Base-by-base conservation (phyloP, 2,329 filamentous ascomycete genomes). In the Alternaria arbusti region DNA sequence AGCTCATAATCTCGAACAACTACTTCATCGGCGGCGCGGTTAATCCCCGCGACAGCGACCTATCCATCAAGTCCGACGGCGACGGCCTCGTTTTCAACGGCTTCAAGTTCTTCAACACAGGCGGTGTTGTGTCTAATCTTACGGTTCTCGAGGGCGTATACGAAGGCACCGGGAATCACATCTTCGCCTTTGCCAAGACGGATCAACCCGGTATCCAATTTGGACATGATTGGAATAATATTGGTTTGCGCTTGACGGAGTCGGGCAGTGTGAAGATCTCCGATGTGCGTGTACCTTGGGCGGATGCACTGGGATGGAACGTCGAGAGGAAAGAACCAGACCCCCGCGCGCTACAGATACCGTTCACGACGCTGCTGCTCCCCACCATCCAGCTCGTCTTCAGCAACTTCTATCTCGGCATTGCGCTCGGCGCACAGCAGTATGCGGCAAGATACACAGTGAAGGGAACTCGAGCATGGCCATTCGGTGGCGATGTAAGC, bases 341-440 rank as follows among this genome's bases (percentile, higher is more conserved):
- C 36, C 81, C 83, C 0, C 79, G 81, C 1, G 74, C 87, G 3
- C 77, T 90, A 3, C 79, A 79, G 2, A 84, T 88, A 36, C 84
- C 86, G 0, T 90, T 86, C 65, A 84, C 84, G 0, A 84, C 82
- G 4, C 73, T 90, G n/a, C 80, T 90, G 7, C 81, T 90, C 0
- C 88, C 88, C 0, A 87, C 86, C 0, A 89, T 90, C 62, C 88
- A 90, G 72, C 83, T 90, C 0, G 86, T 89, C n/a, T 90, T 90
- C 76, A 83, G 82, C 71, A 90, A 90, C 74, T 88, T 90, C 71
- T 90, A 90, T 72, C 79, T 90, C 1, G 88, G 88, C 3, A 90
- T 90, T 63, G 86, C 88, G 0, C 82, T 84, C 46, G 88, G 89
- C 0, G 85, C 88, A 0, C 79, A 90, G 0, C 80, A 85, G 8